Evolutionary conservation across 306 rosid genomes (phyloP).

Genomic region (Mucuna pruriens): DNA sequence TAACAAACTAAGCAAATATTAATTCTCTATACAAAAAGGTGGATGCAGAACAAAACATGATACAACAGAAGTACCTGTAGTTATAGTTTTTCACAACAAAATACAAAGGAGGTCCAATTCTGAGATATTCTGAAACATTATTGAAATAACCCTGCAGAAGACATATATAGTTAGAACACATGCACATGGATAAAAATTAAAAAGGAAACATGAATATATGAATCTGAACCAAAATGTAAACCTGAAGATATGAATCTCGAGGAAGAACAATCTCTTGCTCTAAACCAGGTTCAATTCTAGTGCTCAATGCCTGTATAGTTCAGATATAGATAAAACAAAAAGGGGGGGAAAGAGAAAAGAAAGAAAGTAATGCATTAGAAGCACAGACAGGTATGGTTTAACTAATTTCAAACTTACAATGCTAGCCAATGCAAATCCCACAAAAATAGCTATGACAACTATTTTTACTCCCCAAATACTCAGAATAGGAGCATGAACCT

Average conservation of each 20-base stretch:
- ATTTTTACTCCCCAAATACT: conserved; percentile 90
- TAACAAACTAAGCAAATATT: background rate
- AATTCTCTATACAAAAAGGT: conserved; percentile 22
- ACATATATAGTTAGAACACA: conserved; percentile 35
- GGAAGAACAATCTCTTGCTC: conserved; percentile 98
- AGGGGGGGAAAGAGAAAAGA: background rate
- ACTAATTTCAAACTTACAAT: conserved; percentile 64
- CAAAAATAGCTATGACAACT: conserved; percentile 71
- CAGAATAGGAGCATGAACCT: conserved; percentile 93
- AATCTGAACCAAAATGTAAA: conserved; percentile 41
- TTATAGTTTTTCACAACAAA: conserved; percentile 95
- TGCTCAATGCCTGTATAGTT: conserved; percentile 75
- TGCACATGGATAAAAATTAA: background rate
- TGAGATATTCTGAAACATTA: conserved; percentile 84
- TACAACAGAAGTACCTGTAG: conserved; percentile 66
- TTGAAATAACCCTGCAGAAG: conserved; percentile 90
- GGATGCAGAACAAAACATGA: conserved; percentile 8
- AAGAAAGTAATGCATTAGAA: conserved; percentile 16
- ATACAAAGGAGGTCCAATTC: conserved; percentile 95
- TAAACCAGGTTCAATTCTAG: conserved; percentile 94
- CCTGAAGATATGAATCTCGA: conserved; percentile 97
- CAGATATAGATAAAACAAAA: conserved; percentile 32
- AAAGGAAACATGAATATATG: conserved; percentile 19
- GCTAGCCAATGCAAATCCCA: conserved; percentile 86
- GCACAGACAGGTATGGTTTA: conserved; percentile 34